These are phyloP conservation scores for Tricholoma matsutake DNA, from an alignment of 768 basidiomycete species.

Conservation along the genomic window DNA sequence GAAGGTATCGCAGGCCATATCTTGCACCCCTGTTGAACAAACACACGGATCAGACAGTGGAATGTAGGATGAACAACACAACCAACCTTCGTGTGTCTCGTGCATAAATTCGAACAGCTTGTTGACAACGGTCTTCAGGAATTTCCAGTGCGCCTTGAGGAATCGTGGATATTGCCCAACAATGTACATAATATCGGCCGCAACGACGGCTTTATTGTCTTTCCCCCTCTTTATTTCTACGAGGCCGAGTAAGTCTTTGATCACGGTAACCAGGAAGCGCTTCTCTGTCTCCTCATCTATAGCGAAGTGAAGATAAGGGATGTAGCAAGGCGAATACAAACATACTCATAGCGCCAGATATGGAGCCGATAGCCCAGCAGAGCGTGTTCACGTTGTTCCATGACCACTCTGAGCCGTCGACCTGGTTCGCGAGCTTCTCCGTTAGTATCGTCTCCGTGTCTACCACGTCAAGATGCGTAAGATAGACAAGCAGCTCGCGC, in stretches of 20 bases:
- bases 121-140: conserved; percentile 99
- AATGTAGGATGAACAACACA: neutral
- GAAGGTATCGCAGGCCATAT: conserved; percentile 99
- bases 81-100: conserved; percentile 92
- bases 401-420: conserved; percentile 97
- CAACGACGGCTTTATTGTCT: conserved; percentile 99
- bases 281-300: conserved; percentile 98
- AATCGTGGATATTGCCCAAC: conserved; percentile 99
- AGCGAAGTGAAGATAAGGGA: neutral
- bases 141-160: conserved; percentile 99
- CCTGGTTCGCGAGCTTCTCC: conserved; percentile 96
- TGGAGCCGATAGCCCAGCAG: conserved; percentile 99
- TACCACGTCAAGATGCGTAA: conserved; percentile 92
- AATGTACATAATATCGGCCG: conserved; percentile 96
- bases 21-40: conserved; percentile 77
- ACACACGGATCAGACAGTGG: neutral
- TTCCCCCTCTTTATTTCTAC: conserved; percentile 99
- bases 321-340: conserved; percentile 16
- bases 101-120: conserved; percentile 99
- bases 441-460: conserved; percentile 98
- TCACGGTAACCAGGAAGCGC: conserved; percentile 97
- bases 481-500: conserved; percentile 95
- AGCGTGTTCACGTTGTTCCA: conserved; percentile 99
- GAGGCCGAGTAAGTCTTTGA: conserved; percentile 95
- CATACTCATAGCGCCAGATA: conserved; percentile 98